These are phyloP conservation scores for Schwanniomyces sp. DNA, from an alignment of 805 yeast species.

Conservation along the genomic window DNA sequence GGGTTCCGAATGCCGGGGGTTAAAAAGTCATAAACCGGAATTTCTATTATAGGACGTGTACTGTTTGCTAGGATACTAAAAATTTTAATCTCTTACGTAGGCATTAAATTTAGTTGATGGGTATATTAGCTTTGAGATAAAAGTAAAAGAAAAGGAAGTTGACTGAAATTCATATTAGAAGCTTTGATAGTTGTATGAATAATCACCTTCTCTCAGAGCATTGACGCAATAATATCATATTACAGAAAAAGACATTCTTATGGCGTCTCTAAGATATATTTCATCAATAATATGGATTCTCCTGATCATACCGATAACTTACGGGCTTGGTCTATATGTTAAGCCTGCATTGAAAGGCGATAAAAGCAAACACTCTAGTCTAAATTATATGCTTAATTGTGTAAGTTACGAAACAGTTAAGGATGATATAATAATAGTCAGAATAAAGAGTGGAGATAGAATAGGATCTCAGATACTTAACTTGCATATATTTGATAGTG, in stretches of 20 bases:
- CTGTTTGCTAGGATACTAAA: neutral
- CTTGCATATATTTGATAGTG: conserved; percentile 36
- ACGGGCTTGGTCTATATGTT: conserved; percentile 33
- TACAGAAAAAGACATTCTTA: neutral
- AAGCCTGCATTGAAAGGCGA: conserved; percentile 35
- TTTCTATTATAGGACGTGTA: neutral
- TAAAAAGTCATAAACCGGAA: neutral
- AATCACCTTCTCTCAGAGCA: neutral
- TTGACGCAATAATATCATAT: neutral
- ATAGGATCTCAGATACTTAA: conserved; percentile 34
- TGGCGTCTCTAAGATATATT: neutral
- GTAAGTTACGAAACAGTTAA: conserved; percentile 33
- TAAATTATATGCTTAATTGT: conserved; percentile 32
- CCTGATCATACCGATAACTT: conserved; percentile 4
- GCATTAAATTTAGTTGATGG: neutral
- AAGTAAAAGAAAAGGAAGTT: neutral
- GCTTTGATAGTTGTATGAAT: neutral
- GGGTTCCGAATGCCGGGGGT: neutral
- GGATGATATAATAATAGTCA: conserved; percentile 38
- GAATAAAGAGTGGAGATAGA: conserved; percentile 28
- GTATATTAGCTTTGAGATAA: neutral
- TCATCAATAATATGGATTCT: neutral
- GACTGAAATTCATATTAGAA: neutral
- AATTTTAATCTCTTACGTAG: neutral
- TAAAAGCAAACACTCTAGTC: conserved; percentile 24